A percentile compares a stretch with the other conserved stretches of the same genome.
phyloP scores from a whole-genome alignment of 345 rosid genomes.

The Cardamine chenopodiifolia region DNA sequence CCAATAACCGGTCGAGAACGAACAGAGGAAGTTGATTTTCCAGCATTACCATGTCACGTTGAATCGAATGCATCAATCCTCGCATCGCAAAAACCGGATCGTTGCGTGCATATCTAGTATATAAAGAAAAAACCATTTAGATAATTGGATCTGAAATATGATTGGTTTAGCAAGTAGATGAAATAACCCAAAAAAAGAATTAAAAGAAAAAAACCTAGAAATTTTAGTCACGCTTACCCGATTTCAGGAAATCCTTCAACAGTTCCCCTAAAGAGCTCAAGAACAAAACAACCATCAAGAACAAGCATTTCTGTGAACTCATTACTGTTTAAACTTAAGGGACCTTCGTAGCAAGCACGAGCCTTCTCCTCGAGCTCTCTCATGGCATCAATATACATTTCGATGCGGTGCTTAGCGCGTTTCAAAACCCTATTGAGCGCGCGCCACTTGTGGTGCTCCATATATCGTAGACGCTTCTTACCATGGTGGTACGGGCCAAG shows the following conservation, averaged over 20 bases:
- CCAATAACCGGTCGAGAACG: constrained; percentile 65
- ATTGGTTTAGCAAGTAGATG: not conserved
- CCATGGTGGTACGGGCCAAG: constrained; percentile 82
- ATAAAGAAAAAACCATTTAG: not conserved
- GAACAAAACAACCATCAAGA: constrained; percentile 75
- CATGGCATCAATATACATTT: constrained; percentile 55
- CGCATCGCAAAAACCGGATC: constrained; percentile 85
- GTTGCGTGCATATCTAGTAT: constrained; percentile 50
- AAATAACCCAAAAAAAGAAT: not conserved
- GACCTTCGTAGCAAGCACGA: constrained; percentile 68
- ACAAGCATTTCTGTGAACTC: constrained; percentile 84
- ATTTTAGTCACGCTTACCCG: constrained; percentile 32
- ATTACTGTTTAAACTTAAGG: constrained; percentile 49
- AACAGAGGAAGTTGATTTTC: constrained; percentile 85
- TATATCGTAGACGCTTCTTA: constrained; percentile 53
- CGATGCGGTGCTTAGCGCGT: constrained; percentile 56
- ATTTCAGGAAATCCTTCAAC: constrained; percentile 61
- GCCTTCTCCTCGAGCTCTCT: constrained; percentile 66
- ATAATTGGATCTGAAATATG: not conserved
- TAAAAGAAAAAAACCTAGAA: not conserved
- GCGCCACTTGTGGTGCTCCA: constrained; percentile 84
- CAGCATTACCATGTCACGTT: constrained; percentile 83
- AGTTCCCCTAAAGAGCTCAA: constrained; percentile 72
- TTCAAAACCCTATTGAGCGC: constrained; percentile 57
- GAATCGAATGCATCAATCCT: constrained; percentile 79